Conservation (phyloP, 2,329 filamentous ascomycete species). For the Leptographium galeiforme region DNA sequence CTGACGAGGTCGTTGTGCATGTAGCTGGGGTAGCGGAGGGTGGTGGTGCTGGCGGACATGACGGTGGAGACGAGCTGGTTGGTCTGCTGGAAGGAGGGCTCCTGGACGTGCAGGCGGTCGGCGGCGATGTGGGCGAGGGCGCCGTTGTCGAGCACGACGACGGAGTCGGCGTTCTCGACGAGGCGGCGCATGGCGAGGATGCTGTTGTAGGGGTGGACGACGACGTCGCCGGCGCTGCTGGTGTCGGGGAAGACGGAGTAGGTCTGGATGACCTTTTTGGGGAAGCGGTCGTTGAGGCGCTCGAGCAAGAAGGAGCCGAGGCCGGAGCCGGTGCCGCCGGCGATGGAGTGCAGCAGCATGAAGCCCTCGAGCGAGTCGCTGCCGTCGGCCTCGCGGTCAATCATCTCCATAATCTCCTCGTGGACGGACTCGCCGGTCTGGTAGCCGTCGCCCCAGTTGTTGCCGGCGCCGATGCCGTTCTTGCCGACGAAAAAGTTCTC, state of each 20-base stretch:
- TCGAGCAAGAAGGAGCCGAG: slow-evolving; percentile 90
- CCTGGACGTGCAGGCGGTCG: slow-evolving; percentile 85
- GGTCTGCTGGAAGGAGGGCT: slow-evolving; percentile 92
- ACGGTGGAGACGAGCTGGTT: slow-evolving; percentile 96
- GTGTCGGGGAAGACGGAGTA: slow-evolving; percentile 98
- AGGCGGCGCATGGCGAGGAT: slow-evolving; percentile 79
- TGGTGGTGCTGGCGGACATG: slow-evolving; percentile 96
- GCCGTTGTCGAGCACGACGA: slow-evolving; percentile 93
- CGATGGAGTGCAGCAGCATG: slow-evolving; percentile 97
- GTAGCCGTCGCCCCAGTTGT: slow-evolving; percentile 98
- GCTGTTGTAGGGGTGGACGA: slow-evolving; percentile 98
- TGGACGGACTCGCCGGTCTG: slow-evolving; percentile 81
- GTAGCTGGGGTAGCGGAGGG: slow-evolving; percentile 91
- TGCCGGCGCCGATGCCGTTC: slow-evolving; percentile 83
- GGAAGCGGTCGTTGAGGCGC: slow-evolving; percentile 89
- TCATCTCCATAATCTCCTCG: slow-evolving; percentile 99
- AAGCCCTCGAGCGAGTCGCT: slow-evolving; percentile 97
- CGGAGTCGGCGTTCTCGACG: slow-evolving; percentile 92
- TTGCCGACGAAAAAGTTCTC: slow-evolving; percentile 98
- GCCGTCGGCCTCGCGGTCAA: slow-evolving; percentile 93
- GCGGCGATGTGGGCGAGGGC: slow-evolving; percentile 88
- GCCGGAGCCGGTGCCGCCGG: slow-evolving; percentile 92
- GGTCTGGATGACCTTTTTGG: slow-evolving; percentile 97
- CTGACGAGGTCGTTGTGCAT: slow-evolving; percentile 99
- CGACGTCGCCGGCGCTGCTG: slow-evolving; percentile 73